phyloP scores from a whole-genome alignment of 2,329 filamentous ascomycete genomes.

The Cordyceps fumosorosea region DNA sequence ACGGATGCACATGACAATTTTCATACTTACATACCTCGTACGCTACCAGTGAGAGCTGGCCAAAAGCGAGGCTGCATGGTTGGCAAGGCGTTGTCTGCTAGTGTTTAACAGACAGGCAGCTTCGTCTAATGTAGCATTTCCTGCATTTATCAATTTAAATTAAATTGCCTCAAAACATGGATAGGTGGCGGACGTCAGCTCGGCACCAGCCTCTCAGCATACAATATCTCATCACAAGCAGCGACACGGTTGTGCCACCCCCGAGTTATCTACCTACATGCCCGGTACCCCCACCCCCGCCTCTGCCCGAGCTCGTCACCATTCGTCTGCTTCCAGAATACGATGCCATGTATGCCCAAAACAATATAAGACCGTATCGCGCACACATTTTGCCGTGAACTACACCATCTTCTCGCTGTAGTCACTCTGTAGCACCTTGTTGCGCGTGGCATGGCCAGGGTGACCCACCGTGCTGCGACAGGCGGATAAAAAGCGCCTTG shows the following conservation, averaged over 20 bases:
- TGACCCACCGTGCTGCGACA: conserved; percentile 3
- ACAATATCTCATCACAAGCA: background rate
- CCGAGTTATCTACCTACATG: background rate
- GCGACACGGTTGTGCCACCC: background rate
- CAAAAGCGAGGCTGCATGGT: too few species aligned
- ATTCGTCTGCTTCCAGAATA: background rate
- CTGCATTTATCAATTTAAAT: too few species aligned
- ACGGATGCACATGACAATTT: too few species aligned
- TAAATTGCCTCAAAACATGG: too few species aligned
- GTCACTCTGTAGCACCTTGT: background rate
- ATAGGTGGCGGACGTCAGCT: too few species aligned
- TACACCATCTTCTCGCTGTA: background rate
- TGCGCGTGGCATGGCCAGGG: background rate
- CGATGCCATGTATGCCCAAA: background rate
- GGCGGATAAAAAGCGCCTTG: conserved; percentile 5
- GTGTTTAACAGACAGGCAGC: too few species aligned
- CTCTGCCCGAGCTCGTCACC: background rate
- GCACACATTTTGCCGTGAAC: background rate
- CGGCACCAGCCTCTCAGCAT: background rate
- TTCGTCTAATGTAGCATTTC: too few species aligned
- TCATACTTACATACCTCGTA: too few species aligned
- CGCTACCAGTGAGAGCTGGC: too few species aligned
- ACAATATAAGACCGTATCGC: background rate
- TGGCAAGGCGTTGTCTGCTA: too few species aligned
- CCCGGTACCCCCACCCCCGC: background rate